These are phyloP conservation scores for Magnaporthiopsis rhizophila DNA, from an alignment of 2,329 filamentous ascomycete species.

Conservation along the genomic window DNA sequence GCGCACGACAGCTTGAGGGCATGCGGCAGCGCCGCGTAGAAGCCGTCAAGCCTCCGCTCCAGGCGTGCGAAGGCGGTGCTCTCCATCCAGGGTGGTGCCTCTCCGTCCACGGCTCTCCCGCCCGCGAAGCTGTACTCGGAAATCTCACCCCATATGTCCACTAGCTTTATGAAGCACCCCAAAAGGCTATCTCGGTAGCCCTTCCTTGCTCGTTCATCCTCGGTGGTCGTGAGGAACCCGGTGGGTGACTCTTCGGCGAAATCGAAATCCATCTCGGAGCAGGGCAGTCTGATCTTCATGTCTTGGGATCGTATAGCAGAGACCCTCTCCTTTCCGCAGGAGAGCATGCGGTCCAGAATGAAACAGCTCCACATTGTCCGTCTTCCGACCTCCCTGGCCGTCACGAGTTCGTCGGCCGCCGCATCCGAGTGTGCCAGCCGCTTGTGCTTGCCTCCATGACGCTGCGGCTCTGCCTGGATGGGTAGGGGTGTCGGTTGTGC, in stretches of 20 bases:
- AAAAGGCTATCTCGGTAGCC: slow-evolving; percentile 37
- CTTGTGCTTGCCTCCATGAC: slow-evolving; percentile 11
- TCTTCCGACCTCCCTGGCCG: slow-evolving; percentile 55
- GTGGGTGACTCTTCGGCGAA: slow-evolving; percentile 50
- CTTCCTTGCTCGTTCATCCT: slow-evolving; percentile 12
- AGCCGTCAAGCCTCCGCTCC: slow-evolving; percentile 39
- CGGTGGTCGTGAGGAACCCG: slow-evolving; percentile 31
- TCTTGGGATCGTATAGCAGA: slow-evolving; percentile 52
- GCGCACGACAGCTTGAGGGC: slow-evolving; percentile 49
- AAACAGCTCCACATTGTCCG: slow-evolving; percentile 71
- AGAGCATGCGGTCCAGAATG: slow-evolving; percentile 62
- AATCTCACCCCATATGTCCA: slow-evolving; percentile 52
- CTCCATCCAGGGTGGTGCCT: slow-evolving; percentile 50
- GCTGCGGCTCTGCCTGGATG: slow-evolving; percentile 9
- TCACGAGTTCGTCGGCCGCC: slow-evolving; percentile 30
- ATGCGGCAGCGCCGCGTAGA: slow-evolving; percentile 45
- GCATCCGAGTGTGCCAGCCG: slow-evolving; percentile 7
- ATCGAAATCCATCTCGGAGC: slow-evolving; percentile 57
- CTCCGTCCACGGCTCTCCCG: slow-evolving; percentile 40
- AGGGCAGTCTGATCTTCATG: slow-evolving; percentile 58
- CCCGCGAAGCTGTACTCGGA: slow-evolving; percentile 46
- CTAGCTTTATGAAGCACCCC: slow-evolving; percentile 47
- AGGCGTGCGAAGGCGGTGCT: slow-evolving; percentile 47
- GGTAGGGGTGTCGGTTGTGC: slow-evolving; percentile 10
- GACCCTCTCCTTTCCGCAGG: slow-evolving; percentile 54